These are phyloP conservation scores for Knoxdaviesia proteae DNA, from an alignment of 2,329 filamentous ascomycete species.

Conservation along the genomic window DNA sequence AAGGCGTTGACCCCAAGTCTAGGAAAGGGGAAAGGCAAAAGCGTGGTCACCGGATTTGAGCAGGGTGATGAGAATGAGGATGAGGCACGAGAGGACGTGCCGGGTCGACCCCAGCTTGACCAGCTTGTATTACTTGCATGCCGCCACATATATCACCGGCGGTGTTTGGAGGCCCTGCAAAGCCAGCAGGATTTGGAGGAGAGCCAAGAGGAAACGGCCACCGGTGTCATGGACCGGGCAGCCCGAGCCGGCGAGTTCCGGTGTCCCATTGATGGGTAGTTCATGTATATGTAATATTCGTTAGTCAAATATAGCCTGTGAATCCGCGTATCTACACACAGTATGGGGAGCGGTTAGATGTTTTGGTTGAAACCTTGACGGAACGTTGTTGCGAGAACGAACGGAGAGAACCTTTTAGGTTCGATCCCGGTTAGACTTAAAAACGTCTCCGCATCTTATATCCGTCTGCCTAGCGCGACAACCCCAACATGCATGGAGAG, in stretches of 20 bases:
- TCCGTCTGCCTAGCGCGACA: too few relatives aligned
- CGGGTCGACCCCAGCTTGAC: slow-evolving; percentile 5
- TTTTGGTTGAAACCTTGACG: too few relatives aligned
- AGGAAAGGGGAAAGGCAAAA: slow-evolving; percentile 33
- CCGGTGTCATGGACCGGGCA: slow-evolving; percentile 21
- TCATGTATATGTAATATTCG: background rate
- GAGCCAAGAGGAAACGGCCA: slow-evolving; percentile 11
- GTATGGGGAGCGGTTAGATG: too few relatives aligned
- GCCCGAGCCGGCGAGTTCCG: slow-evolving; percentile 26
- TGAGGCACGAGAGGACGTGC: slow-evolving; percentile 13
- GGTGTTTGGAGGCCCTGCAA: slow-evolving; percentile 45
- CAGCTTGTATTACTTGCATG: slow-evolving; percentile 45
- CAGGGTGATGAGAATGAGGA: slow-evolving; percentile 14
- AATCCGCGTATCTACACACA: too few relatives aligned
- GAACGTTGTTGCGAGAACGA: too few relatives aligned
- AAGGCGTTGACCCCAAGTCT: slow-evolving; percentile 13
- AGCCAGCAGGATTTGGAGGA: slow-evolving; percentile 25
- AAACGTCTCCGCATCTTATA: too few relatives aligned
- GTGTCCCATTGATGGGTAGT: slow-evolving; percentile 35
- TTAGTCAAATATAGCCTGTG: background rate
- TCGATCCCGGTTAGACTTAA: too few relatives aligned
- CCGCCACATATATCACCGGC: slow-evolving; percentile 49
- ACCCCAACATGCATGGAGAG: too few relatives aligned
- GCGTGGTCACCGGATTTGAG: slow-evolving; percentile 15
- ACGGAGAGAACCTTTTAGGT: too few relatives aligned